A percentile compares a stretch with the other conserved stretches of the same genome.
Evolutionary conservation across 805 yeast species (phyloP).

Genomic region (Wickerhamiella allomyrinae): DNA sequence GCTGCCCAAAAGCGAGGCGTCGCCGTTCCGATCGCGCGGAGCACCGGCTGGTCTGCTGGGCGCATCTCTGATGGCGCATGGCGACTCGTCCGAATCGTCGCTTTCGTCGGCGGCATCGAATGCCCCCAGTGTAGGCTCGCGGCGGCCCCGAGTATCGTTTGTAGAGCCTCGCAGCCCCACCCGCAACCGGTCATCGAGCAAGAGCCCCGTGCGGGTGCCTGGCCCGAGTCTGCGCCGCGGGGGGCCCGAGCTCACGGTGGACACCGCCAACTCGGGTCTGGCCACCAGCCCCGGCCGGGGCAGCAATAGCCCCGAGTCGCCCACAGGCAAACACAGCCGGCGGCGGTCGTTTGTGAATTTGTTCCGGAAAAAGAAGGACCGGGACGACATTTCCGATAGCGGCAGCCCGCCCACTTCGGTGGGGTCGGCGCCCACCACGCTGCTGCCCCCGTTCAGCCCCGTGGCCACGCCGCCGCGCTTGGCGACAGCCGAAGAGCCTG

Average conservation of each 20-base stretch:
- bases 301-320: neutral
- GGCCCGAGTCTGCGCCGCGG: neutral
- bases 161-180: neutral
- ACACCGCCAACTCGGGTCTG: too few relatives aligned
- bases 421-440: neutral
- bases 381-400: neutral
- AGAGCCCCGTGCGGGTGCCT: too few relatives aligned
- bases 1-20: neutral
- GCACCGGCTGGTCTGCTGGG: neutral
- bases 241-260: too few relatives aligned
- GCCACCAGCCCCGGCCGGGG: too few relatives aligned
- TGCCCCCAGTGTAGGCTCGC: neutral
- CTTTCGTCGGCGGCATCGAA: neutral
- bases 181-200: too few relatives aligned
- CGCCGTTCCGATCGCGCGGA: neutral
- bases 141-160: neutral
- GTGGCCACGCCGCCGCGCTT: neutral
- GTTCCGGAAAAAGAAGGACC: constrained; percentile 8
- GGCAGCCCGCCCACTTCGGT: constrained; percentile 3
- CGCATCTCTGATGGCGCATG: neutral
- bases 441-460: constrained; percentile 1
- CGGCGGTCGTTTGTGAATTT: constrained; percentile 16
- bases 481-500: constrained; percentile 1
- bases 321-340: constrained; percentile 7
- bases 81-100: neutral